phyloP scores from a whole-genome alignment of 139 green algal species.

The Tetradesmus lagerheimii region DNA sequence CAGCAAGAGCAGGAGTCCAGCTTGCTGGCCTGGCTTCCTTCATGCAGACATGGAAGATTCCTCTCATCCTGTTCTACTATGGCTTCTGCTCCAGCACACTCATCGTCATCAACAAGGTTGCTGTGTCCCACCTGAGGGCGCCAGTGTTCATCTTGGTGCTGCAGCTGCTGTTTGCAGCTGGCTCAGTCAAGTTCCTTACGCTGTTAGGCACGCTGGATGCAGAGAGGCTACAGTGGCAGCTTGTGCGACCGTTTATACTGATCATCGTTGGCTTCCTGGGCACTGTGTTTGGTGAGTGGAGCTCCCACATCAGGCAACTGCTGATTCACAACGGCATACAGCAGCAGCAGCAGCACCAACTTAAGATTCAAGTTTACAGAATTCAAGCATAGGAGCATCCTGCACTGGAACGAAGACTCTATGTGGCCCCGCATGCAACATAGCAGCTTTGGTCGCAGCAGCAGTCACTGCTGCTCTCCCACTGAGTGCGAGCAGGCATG shows the following conservation, averaged over 20 bases:
- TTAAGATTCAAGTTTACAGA: too few relatives aligned
- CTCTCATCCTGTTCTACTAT: conserved; percentile 29
- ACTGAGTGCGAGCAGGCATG: background rate
- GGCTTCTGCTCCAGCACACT: conserved; percentile 33
- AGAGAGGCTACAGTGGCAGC: conserved; percentile 50
- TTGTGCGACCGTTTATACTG: conserved; percentile 60
- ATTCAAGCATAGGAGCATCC: too few relatives aligned
- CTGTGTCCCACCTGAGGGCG: conserved; percentile 56
- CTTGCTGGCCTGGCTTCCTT: background rate
- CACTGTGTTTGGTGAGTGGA: conserved; percentile 57
- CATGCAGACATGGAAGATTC: conserved; percentile 27
- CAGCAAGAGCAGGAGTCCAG: background rate
- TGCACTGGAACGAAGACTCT: too few relatives aligned
- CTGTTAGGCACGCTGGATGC: conserved; percentile 37
- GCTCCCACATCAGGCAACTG: background rate
- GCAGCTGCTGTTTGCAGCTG: conserved; percentile 60
- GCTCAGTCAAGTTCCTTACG: conserved; percentile 43
- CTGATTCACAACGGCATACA: background rate
- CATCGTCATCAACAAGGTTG: conserved; percentile 71
- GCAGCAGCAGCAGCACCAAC: background rate
- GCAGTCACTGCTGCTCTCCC: background rate
- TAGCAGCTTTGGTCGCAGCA: background rate
- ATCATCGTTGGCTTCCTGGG: conserved; percentile 66
- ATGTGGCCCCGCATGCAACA: background rate
- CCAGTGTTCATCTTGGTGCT: conserved; percentile 64